These are phyloP conservation scores for Neurospora sp. DNA, from an alignment of 495 filamentous ascomycete genomes.

Conservation along the genomic window DNA sequence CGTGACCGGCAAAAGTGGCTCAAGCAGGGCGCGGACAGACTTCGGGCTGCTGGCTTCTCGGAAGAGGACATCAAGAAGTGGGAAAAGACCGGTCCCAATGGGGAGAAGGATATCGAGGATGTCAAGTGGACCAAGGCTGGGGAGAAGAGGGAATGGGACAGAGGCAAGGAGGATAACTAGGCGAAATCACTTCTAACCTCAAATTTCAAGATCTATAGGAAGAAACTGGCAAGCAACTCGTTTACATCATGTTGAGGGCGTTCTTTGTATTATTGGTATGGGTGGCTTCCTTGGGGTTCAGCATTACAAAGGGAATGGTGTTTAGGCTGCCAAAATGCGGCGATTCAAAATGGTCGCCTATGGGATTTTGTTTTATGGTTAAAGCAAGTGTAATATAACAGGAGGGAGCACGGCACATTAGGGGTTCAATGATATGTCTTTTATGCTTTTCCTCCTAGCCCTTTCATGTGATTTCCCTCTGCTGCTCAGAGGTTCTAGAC, in stretches of 20 bases:
- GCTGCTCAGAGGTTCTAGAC: not conserved
- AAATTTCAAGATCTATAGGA: not conserved
- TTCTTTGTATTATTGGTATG: not conserved
- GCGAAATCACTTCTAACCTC: not conserved
- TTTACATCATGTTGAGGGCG: not conserved
- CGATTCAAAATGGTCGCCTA: not conserved
- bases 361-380: not conserved
- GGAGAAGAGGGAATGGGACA: constrained; percentile 81
- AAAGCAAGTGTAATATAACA: not conserved
- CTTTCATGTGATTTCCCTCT: not conserved
- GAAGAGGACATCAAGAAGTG: constrained; percentile 68
- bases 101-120: constrained; percentile 53
- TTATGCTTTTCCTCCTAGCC: not conserved
- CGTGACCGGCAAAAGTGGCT: constrained; percentile 80
- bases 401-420: not conserved
- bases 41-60: constrained; percentile 69
- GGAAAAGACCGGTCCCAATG: constrained; percentile 47
- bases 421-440: not conserved
- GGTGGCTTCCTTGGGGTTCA: not conserved
- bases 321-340: not conserved
- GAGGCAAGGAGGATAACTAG: constrained; percentile 9
- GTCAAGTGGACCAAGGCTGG: constrained; percentile 73
- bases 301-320: not conserved
- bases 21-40: constrained; percentile 62
- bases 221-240: not conserved